A percentile compares a stretch with the other conserved stretches of the same genome.
phyloP scores from a whole-genome alignment of 768 basidiomycete genomes.

The Tricholoma terreum region DNA sequence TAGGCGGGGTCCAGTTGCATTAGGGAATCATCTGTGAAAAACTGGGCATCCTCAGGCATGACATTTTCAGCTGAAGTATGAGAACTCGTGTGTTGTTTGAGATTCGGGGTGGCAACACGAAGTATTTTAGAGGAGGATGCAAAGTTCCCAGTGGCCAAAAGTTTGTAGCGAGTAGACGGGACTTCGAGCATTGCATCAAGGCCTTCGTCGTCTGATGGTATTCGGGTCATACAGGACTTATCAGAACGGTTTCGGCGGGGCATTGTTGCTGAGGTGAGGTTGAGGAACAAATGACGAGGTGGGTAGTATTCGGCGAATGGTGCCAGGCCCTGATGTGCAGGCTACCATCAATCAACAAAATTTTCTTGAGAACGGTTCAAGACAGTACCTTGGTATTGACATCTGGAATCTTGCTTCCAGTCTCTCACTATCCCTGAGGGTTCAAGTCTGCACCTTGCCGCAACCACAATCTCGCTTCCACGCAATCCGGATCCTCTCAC shows the following conservation, averaged over 20 bases:
- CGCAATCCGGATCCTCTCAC: neutral
- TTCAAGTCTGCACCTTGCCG: neutral
- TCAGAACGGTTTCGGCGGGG: neutral
- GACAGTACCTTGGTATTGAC: no score
- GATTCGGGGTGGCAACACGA: neutral
- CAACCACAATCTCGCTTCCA: neutral
- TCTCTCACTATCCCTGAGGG: neutral
- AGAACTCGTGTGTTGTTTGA: neutral
- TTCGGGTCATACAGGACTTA: neutral
- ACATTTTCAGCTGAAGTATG: neutral
- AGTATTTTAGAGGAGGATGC: neutral
- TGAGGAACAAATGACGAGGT: no score
- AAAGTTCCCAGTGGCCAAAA: neutral
- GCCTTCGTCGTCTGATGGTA: neutral
- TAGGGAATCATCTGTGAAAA: neutral
- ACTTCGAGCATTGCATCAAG: neutral
- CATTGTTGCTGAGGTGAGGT: neutral
- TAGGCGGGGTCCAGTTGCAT: neutral
- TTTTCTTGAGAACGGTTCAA: no score
- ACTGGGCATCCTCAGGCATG: neutral
- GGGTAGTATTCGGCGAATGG: neutral
- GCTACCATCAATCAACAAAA: neutral
- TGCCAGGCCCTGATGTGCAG: neutral
- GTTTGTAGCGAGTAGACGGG: neutral
- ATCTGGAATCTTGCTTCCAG: no score